Percentiles rank a stretch among this genome's conserved stretches.
Conservation (phyloP, 163 green algal species). For the Volvox carteri region DNA sequence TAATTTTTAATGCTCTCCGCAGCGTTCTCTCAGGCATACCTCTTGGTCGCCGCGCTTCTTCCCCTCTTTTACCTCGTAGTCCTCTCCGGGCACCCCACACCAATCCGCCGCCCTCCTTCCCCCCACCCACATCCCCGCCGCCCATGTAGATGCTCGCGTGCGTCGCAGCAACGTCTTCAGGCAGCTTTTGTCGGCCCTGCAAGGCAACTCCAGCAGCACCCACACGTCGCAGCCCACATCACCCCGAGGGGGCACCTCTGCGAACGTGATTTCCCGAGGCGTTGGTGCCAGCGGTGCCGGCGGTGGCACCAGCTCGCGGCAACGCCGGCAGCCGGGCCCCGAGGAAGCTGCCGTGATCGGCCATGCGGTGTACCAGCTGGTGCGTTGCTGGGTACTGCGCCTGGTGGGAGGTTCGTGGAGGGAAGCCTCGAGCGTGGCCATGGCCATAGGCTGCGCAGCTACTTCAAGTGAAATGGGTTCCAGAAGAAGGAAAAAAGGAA, state of each 20-base stretch:
- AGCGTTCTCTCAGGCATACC: too few species aligned
- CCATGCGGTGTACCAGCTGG: conserved; percentile 50
- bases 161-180: conserved; percentile 38
- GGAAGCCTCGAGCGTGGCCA: not conserved
- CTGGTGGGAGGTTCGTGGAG: too few species aligned
- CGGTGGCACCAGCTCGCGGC: not conserved
- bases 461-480: too few species aligned
- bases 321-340: conserved; percentile 26
- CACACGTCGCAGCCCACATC: not conserved
- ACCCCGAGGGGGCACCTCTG: conserved; percentile 20
- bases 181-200: conserved; percentile 35
- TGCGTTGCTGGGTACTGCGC: not conserved
- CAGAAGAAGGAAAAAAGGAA: too few species aligned
- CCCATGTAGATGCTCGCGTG: not conserved
- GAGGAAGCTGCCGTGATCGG: conserved; percentile 46
- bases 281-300: not conserved
- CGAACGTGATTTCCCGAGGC: too few species aligned
- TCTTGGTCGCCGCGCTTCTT: not conserved
- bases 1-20: too few species aligned
- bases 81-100: too few species aligned
- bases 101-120: too few species aligned
- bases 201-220: not conserved
- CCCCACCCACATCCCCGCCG: not conserved
- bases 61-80: not conserved
- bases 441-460: too few species aligned